Conservation (phyloP, 768 basidiomycete genomes). For the Exidia glandulosa region DNA sequence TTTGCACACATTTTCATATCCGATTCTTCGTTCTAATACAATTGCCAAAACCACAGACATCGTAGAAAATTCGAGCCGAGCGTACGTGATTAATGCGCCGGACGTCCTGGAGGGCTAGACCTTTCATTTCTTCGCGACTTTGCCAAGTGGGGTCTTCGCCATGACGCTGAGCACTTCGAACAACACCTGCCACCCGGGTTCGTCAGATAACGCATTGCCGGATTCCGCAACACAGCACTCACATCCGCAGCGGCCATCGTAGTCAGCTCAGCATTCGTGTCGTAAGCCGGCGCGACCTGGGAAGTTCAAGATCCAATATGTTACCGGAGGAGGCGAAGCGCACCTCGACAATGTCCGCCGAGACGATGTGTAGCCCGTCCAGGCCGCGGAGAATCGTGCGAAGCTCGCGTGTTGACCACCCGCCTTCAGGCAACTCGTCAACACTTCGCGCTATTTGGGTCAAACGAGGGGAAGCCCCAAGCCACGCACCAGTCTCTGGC, state of each 20-base stretch:
- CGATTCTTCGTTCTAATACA: too few species aligned
- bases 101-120: too few species aligned
- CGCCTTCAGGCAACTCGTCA: constrained; percentile 20
- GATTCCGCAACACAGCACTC: constrained; percentile 16
- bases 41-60: too few species aligned
- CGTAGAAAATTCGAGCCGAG: too few species aligned
- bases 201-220: constrained; percentile 1
- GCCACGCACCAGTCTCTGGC: constrained; percentile 59
- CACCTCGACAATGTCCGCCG: constrained; percentile 77
- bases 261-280: constrained; percentile 52
- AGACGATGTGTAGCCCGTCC: constrained; percentile 65
- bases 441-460: background rate
- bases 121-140: too few species aligned
- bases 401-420: constrained; percentile 73
- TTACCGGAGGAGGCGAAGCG: background rate
- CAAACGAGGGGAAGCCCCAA: too few species aligned
- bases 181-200: too few species aligned
- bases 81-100: too few species aligned
- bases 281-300: constrained; percentile 55
- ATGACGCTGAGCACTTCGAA: too few species aligned
- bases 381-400: constrained; percentile 67
- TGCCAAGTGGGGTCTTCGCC: too few species aligned
- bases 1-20: too few species aligned
- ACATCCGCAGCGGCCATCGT: constrained; percentile 54
- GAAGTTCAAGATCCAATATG: background rate